These are phyloP conservation scores for Aspergillus fischeri DNA, from an alignment of 2,329 filamentous ascomycete species.

Conservation along the genomic window DNA sequence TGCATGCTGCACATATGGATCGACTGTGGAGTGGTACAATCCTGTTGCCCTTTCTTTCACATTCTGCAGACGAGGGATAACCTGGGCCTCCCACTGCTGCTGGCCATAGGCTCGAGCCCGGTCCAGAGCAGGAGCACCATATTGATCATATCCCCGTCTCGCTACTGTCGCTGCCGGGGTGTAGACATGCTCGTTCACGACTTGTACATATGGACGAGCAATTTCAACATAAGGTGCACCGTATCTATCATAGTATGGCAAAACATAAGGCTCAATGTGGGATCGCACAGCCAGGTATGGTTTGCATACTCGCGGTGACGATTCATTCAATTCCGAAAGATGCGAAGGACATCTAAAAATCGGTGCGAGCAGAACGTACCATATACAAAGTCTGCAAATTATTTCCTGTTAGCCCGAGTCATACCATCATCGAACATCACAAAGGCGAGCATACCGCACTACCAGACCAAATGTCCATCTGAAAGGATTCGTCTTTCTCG, in stretches of 20 bases:
- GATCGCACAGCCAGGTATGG: conserved; percentile 67
- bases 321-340: conserved; percentile 61
- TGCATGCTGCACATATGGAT: conserved; percentile 67
- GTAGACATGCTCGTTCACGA: conserved; percentile 59
- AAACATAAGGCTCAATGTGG: conserved; percentile 68
- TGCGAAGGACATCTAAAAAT: conserved; percentile 77
- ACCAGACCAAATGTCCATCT: conserved; percentile 34
- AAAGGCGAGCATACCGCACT: conserved; percentile 27
- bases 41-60: conserved; percentile 58
- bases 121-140: conserved; percentile 69
- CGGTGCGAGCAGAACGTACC: conserved; percentile 79
- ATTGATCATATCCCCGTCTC: conserved; percentile 57
- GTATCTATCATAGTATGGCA: conserved; percentile 82
- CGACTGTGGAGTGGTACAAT: conserved; percentile 67
- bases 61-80: conserved; percentile 69
- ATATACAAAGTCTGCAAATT: conserved; percentile 64
- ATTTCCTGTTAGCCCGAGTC: conserved; percentile 7
- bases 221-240: conserved; percentile 76
- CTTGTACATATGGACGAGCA: conserved; percentile 66
- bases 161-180: conserved; percentile 64
- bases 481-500: conserved; percentile 18
- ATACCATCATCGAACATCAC: neutral
- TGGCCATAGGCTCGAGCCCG: conserved; percentile 63
- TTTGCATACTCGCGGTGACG: conserved; percentile 74
- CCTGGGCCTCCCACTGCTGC: conserved; percentile 72